Base-by-base conservation (phyloP, 495 filamentous ascomycete genomes). In the Symbiotaphrina buchneri region DNA sequence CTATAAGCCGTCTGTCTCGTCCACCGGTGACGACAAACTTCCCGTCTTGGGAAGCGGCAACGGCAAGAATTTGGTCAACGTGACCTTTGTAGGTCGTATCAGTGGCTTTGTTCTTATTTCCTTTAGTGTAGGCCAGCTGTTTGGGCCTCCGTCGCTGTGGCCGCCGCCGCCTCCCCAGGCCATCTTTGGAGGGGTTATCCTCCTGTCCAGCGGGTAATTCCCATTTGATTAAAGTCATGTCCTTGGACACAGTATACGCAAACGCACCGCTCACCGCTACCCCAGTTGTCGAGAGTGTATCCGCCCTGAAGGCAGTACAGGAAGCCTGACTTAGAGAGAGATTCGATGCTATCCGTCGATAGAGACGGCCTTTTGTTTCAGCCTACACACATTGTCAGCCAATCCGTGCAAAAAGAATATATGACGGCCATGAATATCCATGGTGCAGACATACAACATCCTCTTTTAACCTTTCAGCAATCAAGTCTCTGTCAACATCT, bases 11-110 rank as follows among this genome's bases (percentile, higher is more conserved):
- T 28, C 71, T 67, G 45, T 93, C 83, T 22, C 61, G 60, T 30
- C 83, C 83, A 21, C 90, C 90, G 4, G 90, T 95, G 18, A 71
- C 90, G 32, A 95, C 65, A 40, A 68, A 95, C 51, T 76, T 81
- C 31, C 90, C 90, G 27, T 83, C 80, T 26, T 77, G 64, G 0
- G 83, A 91, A 15, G 80, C 77, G 5, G 81, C 82, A 40, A 95
- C 71, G 20, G 68, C 68, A 31, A 94, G 48, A 23, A 95, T 93
- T 11, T 60, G 55, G 21, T 61, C 66, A 5, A 68, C 65, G 41
- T 94, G 87, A 8, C 82, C 78, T 33, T 79, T 59, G 40, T 68
- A 76, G 28, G 60, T 55, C 36, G 56, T 61, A 30, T 73, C 67
- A 13, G 68, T 59, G 10, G 61, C 55, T 41, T 68, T 63, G 31